These are phyloP conservation scores for Lichtheimia ramosa DNA, from an alignment of 371 early-diverging fungal species.

Conservation along the genomic window DNA sequence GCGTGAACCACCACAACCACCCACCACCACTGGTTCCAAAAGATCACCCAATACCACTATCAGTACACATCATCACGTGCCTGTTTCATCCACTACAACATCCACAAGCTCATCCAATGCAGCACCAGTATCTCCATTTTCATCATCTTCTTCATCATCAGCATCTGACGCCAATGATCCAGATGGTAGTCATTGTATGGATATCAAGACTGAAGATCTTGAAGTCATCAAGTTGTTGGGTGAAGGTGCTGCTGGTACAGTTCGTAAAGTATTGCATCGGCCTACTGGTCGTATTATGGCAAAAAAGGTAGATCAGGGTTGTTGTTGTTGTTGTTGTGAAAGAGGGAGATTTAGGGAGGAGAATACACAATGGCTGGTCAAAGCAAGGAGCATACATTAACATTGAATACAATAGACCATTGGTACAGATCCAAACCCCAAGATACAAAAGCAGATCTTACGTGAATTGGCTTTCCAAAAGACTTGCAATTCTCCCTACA, in stretches of 20 bases:
- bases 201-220: constrained; percentile 60
- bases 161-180: background rate
- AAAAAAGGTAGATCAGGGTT: constrained; percentile 67
- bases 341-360: background rate
- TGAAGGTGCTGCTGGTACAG: constrained; percentile 94
- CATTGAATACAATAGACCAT: constrained; percentile 47
- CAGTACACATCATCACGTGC: background rate
- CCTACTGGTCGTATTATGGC: constrained; percentile 90
- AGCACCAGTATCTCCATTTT: background rate
- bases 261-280: constrained; percentile 79
- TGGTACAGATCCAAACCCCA: constrained; percentile 67
- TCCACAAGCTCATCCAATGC: constrained; percentile 1
- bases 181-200: constrained; percentile 33
- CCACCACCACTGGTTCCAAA: constrained; percentile 6
- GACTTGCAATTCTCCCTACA: constrained; percentile 88
- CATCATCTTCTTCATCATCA: constrained; percentile 12
- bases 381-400: background rate
- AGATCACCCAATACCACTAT: background rate
- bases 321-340: no score
- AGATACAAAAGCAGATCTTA: constrained; percentile 80
- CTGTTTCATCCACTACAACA: background rate
- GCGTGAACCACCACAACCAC: constrained; percentile 40
- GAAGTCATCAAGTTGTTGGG: constrained; percentile 74
- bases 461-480: constrained; percentile 89
- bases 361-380: background rate